Conservation (phyloP, 805 yeast species). For the Tetrapisispora pingtungensis region DNA sequence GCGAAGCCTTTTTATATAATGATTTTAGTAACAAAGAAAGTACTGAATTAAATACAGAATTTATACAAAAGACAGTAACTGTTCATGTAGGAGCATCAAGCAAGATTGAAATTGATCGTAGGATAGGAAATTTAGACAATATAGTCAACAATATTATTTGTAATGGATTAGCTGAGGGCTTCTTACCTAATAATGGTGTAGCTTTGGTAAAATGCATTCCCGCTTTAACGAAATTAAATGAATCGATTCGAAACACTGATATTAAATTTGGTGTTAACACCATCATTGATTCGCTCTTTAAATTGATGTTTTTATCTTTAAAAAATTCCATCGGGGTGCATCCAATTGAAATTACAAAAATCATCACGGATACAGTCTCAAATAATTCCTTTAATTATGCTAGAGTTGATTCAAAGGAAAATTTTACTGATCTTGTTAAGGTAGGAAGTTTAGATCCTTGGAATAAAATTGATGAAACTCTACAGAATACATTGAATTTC, state of each 20-base stretch:
- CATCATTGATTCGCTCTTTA: slow-evolving; percentile 9
- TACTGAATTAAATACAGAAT: slow-evolving; percentile 3
- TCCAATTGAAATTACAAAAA: slow-evolving; percentile 7
- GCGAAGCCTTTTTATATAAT: slow-evolving; percentile 25
- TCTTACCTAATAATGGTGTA: slow-evolving; percentile 20
- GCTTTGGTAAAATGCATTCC: slow-evolving; percentile 18
- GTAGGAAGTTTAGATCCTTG: slow-evolving; percentile 22
- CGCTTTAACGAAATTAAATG: not conserved
- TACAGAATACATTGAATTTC: slow-evolving; percentile 11
- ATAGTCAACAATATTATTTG: slow-evolving; percentile 20
- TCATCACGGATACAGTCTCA: slow-evolving; percentile 11
- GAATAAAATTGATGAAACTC: slow-evolving; percentile 14
- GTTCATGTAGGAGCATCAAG: slow-evolving; percentile 25
- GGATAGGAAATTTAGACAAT: slow-evolving; percentile 19
- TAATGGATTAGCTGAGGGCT: slow-evolving; percentile 21
- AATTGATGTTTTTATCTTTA: slow-evolving; percentile 16
- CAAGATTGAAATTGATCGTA: slow-evolving; percentile 24
- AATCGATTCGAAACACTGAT: slow-evolving; percentile 1
- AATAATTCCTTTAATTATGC: slow-evolving; percentile 8
- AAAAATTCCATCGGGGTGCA: slow-evolving; percentile 11
- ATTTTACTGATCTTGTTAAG: not conserved
- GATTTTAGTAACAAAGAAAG: slow-evolving; percentile 4
- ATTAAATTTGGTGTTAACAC: slow-evolving; percentile 9
- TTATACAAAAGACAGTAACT: slow-evolving; percentile 22
- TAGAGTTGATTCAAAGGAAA: slow-evolving; percentile 3